A percentile compares a stretch with the other conserved stretches of the same genome.
These are phyloP conservation scores for Poronia punctata DNA, from an alignment of 495 filamentous ascomycete genomes.

Conservation along the genomic window DNA sequence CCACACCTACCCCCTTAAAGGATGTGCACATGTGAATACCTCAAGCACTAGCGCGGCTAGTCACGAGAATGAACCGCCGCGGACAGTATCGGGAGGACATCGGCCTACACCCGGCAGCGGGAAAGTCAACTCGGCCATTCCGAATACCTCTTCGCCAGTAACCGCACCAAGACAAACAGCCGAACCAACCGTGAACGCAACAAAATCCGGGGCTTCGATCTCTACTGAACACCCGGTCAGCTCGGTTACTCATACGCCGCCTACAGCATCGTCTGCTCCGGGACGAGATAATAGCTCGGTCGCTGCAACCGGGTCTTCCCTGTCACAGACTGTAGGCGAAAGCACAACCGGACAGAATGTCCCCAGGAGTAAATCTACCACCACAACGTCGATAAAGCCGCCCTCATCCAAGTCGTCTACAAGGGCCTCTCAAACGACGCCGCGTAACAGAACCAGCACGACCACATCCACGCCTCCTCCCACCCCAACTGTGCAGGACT, in stretches of 20 bases:
- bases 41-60: neutral
- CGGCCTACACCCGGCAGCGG: conserved; percentile 9
- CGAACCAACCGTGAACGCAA: conserved; percentile 15
- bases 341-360: conserved; percentile 13
- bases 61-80: neutral
- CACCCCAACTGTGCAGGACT: conserved; percentile 84
- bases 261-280: conserved; percentile 10
- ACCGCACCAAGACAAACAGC: conserved; percentile 11
- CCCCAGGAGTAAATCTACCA: conserved; percentile 13
- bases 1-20: conserved; percentile 7
- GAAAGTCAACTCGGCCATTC: conserved; percentile 6
- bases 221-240: conserved; percentile 7
- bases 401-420: conserved; percentile 13
- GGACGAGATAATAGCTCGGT: conserved; percentile 13
- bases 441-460: conserved; percentile 38
- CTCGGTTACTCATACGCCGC: conserved; percentile 7
- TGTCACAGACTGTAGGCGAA: conserved; percentile 17
- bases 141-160: conserved; percentile 11
- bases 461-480: conserved; percentile 50
- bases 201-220: conserved; percentile 9
- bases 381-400: conserved; percentile 20
- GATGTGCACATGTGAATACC: conserved; percentile 18
- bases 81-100: conserved; percentile 1
- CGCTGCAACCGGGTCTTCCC: conserved; percentile 12
- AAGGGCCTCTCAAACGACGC: conserved; percentile 15